Conservation (phyloP, 2,329 filamentous ascomycete species). For the Capronia epimyces region DNA sequence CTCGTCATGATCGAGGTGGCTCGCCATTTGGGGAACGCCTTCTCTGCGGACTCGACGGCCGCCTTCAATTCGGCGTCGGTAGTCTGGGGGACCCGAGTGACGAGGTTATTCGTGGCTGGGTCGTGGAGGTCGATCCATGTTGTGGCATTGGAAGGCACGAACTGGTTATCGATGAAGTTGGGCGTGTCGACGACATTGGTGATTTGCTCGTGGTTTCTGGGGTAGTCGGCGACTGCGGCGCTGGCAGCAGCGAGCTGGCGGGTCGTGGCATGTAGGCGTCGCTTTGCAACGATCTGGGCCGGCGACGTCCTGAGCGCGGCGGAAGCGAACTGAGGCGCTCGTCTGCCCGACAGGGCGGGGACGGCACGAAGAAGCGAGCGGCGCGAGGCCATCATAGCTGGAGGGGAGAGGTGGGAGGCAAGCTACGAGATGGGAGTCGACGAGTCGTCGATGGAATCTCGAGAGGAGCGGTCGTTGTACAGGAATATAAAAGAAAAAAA, state of each 20-base stretch:
- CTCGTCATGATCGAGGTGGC: conserved; percentile 54
- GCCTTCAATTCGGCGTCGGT: conserved; percentile 60
- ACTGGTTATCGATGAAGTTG: conserved; percentile 62
- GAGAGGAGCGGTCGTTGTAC: too few species aligned
- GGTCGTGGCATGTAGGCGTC: conserved; percentile 50
- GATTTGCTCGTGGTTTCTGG: conserved; percentile 55
- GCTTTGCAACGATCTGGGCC: conserved; percentile 22
- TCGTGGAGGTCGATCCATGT: conserved; percentile 62
- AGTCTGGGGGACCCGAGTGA: conserved; percentile 60
- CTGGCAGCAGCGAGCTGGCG: conserved; percentile 49
- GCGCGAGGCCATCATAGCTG: conserved; percentile 22
- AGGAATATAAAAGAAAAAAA: too few species aligned
- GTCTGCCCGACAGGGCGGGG: conserved; percentile 25
- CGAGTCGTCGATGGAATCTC: too few species aligned
- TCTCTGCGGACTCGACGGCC: conserved; percentile 57
- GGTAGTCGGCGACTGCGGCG: conserved; percentile 48
- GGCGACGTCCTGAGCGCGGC: conserved; percentile 26
- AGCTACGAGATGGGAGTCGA: background rate
- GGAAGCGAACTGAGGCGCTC: conserved; percentile 17
- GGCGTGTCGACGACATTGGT: conserved; percentile 52
- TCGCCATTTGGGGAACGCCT: conserved; percentile 59
- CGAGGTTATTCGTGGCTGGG: conserved; percentile 61
- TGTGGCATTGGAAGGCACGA: conserved; percentile 52
- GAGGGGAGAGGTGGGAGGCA: background rate
- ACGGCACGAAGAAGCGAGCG: conserved; percentile 23